Conservation (phyloP, 352 stramenopile genomes). For the Pythium rishiriense region DNA sequence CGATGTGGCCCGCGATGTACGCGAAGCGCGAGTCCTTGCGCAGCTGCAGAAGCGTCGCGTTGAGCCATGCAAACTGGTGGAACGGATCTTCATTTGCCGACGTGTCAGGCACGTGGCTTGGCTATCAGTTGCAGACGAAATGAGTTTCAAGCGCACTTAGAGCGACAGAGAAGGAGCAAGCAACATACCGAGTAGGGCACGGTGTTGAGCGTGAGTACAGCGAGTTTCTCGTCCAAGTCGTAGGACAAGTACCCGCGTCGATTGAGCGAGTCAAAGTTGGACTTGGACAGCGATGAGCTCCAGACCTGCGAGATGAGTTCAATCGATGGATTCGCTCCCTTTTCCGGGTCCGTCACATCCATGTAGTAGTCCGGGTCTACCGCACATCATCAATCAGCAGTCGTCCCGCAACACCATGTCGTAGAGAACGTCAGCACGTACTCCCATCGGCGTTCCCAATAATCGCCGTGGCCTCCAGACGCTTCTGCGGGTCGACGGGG, state of each 20-base stretch:
- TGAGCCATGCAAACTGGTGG: slow-evolving; percentile 90
- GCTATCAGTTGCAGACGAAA: slow-evolving; percentile 31
- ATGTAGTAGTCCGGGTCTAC: slow-evolving; percentile 75
- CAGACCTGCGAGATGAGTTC: slow-evolving; percentile 50
- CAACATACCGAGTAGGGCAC: slow-evolving; percentile 65
- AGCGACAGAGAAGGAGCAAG: slow-evolving; percentile 1
- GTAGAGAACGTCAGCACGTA: slow-evolving; percentile 25
- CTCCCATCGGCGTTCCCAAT: slow-evolving; percentile 75
- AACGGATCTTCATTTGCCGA: slow-evolving; percentile 76
- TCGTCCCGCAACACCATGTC: neutral
- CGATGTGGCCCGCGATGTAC: slow-evolving; percentile 91
- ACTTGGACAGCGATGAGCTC: slow-evolving; percentile 48
- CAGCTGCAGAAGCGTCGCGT: slow-evolving; percentile 58
- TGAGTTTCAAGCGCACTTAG: no score
- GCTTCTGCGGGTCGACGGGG: slow-evolving; percentile 31
- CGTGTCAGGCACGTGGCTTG: slow-evolving; percentile 74
- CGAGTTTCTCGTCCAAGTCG: slow-evolving; percentile 59
- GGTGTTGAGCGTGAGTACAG: slow-evolving; percentile 80
- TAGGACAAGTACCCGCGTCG: slow-evolving; percentile 61
- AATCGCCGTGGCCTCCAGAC: slow-evolving; percentile 64
- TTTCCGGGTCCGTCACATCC: slow-evolving; percentile 65
- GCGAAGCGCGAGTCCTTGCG: slow-evolving; percentile 47
- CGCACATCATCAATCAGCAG: neutral
- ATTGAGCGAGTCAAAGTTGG: slow-evolving; percentile 61
- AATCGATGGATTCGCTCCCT: slow-evolving; percentile 58